These are phyloP conservation scores for Volvox reticuliferus DNA, from an alignment of 139 green algal species.

Conservation along the genomic window DNA sequence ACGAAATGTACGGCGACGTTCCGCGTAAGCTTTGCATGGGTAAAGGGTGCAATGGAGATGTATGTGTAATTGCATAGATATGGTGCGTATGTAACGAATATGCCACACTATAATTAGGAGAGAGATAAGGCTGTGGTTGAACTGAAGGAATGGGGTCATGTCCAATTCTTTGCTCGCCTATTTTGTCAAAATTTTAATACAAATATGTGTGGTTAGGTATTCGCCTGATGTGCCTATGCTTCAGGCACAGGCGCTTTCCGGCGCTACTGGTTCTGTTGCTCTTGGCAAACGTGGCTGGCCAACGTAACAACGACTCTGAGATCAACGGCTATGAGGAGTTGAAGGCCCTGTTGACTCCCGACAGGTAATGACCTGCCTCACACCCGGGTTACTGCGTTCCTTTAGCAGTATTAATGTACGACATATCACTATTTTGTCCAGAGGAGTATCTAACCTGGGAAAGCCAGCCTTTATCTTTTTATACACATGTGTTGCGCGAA, in stretches of 20 bases:
- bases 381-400: neutral
- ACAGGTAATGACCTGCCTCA: neutral
- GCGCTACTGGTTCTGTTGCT: neutral
- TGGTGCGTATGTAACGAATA: too few relatives aligned
- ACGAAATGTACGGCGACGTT: too few relatives aligned
- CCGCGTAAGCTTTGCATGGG: too few relatives aligned
- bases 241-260: neutral
- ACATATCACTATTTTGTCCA: neutral
- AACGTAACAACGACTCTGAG: neutral
- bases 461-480: too few relatives aligned
- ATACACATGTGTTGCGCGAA: too few relatives aligned
- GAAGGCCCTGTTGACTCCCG: neutral
- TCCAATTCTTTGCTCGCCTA: neutral
- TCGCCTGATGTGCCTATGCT: neutral
- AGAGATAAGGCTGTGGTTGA: too few relatives aligned
- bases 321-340: neutral
- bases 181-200: neutral
- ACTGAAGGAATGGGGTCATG: neutral
- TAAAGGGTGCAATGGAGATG: too few relatives aligned
- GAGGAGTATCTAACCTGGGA: too few relatives aligned
- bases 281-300: neutral
- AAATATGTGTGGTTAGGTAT: neutral
- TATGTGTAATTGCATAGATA: too few relatives aligned
- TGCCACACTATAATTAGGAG: too few relatives aligned
- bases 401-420: neutral